Conservation (phyloP, 768 basidiomycete species). For the Lyophyllum decastes region DNA sequence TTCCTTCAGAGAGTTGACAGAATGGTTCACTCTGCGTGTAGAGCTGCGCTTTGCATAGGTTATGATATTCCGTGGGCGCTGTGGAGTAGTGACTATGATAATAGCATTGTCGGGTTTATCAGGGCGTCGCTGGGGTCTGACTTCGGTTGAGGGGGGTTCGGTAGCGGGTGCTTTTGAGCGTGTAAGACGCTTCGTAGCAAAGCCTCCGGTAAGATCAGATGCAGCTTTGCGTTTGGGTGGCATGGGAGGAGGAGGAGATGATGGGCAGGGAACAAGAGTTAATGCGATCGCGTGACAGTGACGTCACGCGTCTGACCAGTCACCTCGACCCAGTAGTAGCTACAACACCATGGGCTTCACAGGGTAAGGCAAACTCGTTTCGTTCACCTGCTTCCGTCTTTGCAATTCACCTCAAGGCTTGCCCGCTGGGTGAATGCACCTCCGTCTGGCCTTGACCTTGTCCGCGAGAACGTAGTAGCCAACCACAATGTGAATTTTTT, state of each 20-base stretch:
- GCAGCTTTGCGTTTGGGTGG: conserved; percentile 48
- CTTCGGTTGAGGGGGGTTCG: neutral
- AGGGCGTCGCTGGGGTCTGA: conserved; percentile 5
- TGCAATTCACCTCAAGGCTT: conserved; percentile 42
- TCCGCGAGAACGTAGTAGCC: conserved; percentile 64
- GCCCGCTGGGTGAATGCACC: conserved; percentile 88
- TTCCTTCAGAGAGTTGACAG: conserved; percentile 4
- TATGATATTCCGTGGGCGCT: neutral
- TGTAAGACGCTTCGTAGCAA: conserved; percentile 35
- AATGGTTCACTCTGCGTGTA: neutral
- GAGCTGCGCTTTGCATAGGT: conserved; percentile 11
- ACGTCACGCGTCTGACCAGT: conserved; percentile 12
- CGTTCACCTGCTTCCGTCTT: neutral
- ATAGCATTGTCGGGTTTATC: neutral
- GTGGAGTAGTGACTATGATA: conserved; percentile 6
- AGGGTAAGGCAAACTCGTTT: conserved; percentile 38
- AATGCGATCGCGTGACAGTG: conserved; percentile 19
- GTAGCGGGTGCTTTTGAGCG: conserved; percentile 17
- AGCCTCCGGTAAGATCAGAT: conserved; percentile 19
- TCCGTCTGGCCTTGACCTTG: conserved; percentile 64
- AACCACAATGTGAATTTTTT: conserved; percentile 66
- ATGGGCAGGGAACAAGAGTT: conserved; percentile 8
- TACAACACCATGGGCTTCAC: conserved; percentile 57
- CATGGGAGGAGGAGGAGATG: conserved; percentile 24
- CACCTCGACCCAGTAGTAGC: neutral